Base-by-base conservation (phyloP, 768 basidiomycete species). In the Cystofilobasidium ferigula region DNA sequence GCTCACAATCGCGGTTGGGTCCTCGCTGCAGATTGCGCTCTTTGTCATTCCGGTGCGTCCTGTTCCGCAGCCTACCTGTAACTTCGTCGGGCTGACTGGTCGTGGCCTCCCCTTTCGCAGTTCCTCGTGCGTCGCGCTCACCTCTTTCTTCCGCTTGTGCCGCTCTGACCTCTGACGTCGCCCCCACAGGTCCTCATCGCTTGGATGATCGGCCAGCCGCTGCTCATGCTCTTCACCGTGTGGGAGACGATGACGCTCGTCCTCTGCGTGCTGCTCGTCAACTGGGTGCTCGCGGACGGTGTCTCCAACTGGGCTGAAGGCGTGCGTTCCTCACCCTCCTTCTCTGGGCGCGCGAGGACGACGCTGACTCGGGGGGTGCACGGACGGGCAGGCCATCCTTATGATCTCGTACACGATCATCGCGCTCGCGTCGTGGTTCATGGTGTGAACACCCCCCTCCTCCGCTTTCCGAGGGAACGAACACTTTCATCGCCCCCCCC, bases 11-110 rank as follows among this genome's bases (percentile, higher is more conserved):
- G 71, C 73, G 3, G 72, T 73, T 26, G 74, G 74, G 1, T 72
- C 71, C 2, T 70, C 69, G 14, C 72, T 75, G 48, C 74, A 75
- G 60, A 70, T 75, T 30, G 72, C 72, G 14, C 68, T 74, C 26
- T 83, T 95, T 74, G 83, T 94, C 75, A 86, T 90, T 75, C 68
- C 72, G 74, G n/a, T n/a, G n/a, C n/a, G n/a, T 45, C 72, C 74
- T 61, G 10, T 38, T 24, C 14, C 18, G 13, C 9, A 16, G 59
- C 13, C 18, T 16, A 28, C 26, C 40, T 28, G 42, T n/a, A n/a
- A n/a, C n/a, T n/a, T n/a, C n/a, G n/a, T n/a, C n/a, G n/a, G n/a
- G 8, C 16, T 43, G 43, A 42, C 40, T 20, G 40, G 22, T 26
- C 10, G 16, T 22, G 3, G 26, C 18, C 16, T 42, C 40, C 9